phyloP scores from a whole-genome alignment of 2,329 filamentous ascomycete genomes.

The Bipolaris gigantea region DNA sequence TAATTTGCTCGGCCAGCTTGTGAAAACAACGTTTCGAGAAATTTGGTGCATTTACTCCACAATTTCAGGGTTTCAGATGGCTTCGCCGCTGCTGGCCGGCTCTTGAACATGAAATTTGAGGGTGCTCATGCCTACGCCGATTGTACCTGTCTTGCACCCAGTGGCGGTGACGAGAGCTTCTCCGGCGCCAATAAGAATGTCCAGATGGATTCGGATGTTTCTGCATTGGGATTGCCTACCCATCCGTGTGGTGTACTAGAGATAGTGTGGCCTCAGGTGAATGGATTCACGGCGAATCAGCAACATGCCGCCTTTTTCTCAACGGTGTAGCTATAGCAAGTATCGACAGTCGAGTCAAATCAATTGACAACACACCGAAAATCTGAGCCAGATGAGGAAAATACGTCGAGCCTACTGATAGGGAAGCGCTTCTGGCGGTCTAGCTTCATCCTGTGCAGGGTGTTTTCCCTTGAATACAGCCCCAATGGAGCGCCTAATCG shows the following conservation, averaged over 20 bases:
- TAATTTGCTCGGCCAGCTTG: not conserved
- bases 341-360: not conserved
- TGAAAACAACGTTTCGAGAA: not conserved
- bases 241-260: not conserved
- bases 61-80: not conserved
- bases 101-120: not conserved
- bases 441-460: not conserved
- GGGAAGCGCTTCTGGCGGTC: not conserved
- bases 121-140: not conserved
- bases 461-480: not conserved
- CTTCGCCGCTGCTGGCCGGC: not conserved
- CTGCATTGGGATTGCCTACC: not conserved
- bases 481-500: not conserved
- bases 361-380: not conserved
- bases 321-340: not conserved
- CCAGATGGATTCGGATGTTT: not conserved
- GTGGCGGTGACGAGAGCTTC: constrained; percentile 3
- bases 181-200: not conserved
- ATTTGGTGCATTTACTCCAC: not conserved
- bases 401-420: not conserved
- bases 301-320: not conserved
- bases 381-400: not conserved
- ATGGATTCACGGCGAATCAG: not conserved
- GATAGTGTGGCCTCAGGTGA: not conserved
- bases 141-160: not conserved